phyloP scores from a whole-genome alignment of 306 rosid genomes.

The Lupinus albus region DNA sequence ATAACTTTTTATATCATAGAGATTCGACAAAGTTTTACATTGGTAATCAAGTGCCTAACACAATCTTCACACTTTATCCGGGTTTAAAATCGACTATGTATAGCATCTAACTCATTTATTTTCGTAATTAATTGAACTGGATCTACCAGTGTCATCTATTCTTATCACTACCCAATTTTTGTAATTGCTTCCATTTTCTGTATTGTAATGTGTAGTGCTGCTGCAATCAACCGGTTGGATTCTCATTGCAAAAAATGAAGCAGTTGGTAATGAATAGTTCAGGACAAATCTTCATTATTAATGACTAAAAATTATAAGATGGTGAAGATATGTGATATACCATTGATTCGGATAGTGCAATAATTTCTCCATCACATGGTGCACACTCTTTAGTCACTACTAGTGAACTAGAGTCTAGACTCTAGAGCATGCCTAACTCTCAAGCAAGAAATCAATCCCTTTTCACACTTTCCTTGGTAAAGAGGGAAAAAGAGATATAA shows the following conservation, averaged over 20 bases:
- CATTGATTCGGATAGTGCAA: too few relatives aligned
- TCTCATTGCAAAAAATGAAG: constrained; percentile 34
- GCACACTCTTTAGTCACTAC: not conserved
- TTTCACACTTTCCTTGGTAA: not conserved
- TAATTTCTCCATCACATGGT: not conserved
- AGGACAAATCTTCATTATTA: too few relatives aligned
- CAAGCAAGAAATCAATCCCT: not conserved
- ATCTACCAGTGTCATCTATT: constrained; percentile 17
- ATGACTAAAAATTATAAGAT: too few relatives aligned
- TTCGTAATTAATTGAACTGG: not conserved
- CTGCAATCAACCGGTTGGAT: constrained; percentile 30
- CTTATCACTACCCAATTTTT: constrained; percentile 8
- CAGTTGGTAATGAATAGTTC: not conserved
- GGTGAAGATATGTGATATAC: too few relatives aligned
- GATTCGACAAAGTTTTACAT: too few relatives aligned
- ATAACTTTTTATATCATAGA: too few relatives aligned
- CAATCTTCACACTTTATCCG: too few relatives aligned
- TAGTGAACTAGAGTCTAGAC: too few relatives aligned
- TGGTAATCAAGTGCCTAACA: too few relatives aligned
- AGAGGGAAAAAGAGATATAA: not conserved
- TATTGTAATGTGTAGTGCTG: constrained; percentile 31
- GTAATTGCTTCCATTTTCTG: constrained; percentile 20
- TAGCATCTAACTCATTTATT: too few relatives aligned
- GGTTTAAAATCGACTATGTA: too few relatives aligned
- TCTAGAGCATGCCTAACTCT: constrained; percentile 21